A percentile compares a stretch with the other conserved stretches of the same genome.
Conservation (phyloP, 331 rosid genomes). For the Telfairia occidentalis region DNA sequence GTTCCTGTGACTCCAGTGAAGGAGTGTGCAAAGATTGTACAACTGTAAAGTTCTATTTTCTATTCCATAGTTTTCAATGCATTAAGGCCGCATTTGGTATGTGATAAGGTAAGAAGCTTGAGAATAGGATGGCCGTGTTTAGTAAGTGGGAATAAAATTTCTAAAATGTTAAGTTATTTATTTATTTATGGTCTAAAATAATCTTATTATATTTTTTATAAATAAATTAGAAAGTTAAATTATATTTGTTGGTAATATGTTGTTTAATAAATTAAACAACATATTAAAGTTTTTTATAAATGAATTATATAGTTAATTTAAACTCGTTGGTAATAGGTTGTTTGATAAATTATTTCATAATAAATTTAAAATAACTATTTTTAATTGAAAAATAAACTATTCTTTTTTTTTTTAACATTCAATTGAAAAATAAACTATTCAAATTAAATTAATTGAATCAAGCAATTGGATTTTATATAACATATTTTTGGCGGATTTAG, state of each 20-base stretch:
- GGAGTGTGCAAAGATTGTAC: constrained; percentile 95
- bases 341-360: neutral
- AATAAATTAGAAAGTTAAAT: neutral
- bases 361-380: neutral
- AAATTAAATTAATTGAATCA: neutral
- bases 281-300: neutral
- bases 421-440: too few relatives aligned
- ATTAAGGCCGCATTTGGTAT: neutral
- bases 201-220: neutral
- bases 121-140: neutral
- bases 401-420: too few relatives aligned
- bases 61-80: neutral
- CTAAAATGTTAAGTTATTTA: neutral
- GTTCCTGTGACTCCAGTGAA: constrained; percentile 55
- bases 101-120: neutral
- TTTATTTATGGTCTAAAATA: neutral
- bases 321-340: neutral
- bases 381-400: too few relatives aligned
- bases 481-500: neutral
- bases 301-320: neutral
- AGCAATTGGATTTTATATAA: neutral
- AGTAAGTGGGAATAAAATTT: neutral
- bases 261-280: neutral
- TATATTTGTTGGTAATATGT: neutral
- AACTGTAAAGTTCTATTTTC: constrained; percentile 41